Evolutionary conservation across 495 filamentous ascomycete species (phyloP).

Genomic region (Haplographium delicatum): DNA sequence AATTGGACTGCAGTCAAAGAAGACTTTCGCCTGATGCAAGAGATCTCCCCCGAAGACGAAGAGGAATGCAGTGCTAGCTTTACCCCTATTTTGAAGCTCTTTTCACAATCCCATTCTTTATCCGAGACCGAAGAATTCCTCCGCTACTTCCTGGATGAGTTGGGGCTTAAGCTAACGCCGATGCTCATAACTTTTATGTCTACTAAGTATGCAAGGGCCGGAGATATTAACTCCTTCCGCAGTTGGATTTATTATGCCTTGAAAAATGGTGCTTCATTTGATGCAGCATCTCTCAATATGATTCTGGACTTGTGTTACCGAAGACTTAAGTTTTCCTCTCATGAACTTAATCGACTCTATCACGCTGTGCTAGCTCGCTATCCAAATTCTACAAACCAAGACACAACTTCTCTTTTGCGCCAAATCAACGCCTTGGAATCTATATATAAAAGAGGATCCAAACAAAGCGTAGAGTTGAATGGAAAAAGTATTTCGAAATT

Average conservation of each 20-base stretch:
- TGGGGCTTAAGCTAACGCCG: constrained; percentile 30
- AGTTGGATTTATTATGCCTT: constrained; percentile 18
- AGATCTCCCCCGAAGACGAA: constrained; percentile 1
- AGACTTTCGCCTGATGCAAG: constrained; percentile 31
- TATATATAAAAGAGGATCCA: too few relatives aligned
- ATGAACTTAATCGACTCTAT: constrained; percentile 34
- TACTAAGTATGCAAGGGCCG: constrained; percentile 36
- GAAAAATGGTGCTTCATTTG: constrained; percentile 28
- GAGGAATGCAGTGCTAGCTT: constrained; percentile 30
- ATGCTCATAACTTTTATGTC: constrained; percentile 40
- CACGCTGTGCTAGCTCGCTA: constrained; percentile 28
- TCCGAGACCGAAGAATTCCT: constrained; percentile 39
- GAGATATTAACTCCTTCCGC: constrained; percentile 34
- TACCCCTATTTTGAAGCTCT: constrained; percentile 39
- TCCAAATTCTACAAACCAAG: constrained; percentile 23
- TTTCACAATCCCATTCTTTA: constrained; percentile 33
- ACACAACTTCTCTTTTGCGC: constrained; percentile 27
- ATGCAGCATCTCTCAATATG: constrained; percentile 34
- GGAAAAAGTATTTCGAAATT: not conserved
- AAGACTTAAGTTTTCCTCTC: constrained; percentile 34
- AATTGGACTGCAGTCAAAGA: constrained; percentile 41
- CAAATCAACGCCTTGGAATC: not conserved
- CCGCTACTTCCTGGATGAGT: constrained; percentile 28
- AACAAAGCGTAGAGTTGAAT: not conserved
- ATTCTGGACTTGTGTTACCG: constrained; percentile 34